phyloP scores from a whole-genome alignment of 129 eudicot species.

The Arctium lappa region DNA sequence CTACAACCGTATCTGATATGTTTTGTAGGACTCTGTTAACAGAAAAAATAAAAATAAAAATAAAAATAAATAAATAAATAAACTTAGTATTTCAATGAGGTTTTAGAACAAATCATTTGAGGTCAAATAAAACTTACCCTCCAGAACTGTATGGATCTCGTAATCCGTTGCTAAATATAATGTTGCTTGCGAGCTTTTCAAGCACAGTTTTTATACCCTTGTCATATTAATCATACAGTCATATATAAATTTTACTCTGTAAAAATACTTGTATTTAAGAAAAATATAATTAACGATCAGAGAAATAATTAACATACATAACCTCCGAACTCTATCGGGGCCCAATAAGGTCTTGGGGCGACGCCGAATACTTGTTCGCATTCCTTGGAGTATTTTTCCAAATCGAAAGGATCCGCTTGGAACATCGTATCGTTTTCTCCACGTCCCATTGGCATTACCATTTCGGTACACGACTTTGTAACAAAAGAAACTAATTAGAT shows the following conservation, averaged over 20 bases:
- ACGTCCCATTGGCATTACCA: slow-evolving; percentile 41
- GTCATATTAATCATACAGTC: neutral
- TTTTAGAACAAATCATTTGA: neutral
- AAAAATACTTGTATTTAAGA: neutral
- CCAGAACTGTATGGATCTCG: slow-evolving; percentile 43
- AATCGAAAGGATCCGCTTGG: slow-evolving; percentile 30
- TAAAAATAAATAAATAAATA: no score
- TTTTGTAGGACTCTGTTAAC: slow-evolving; percentile 18
- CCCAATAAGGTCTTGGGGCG: slow-evolving; percentile 41
- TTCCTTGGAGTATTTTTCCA: slow-evolving; percentile 15
- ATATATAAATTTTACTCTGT: neutral
- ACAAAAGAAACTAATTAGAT: neutral
- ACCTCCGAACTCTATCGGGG: slow-evolving; percentile 41
- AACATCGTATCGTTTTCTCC: slow-evolving; percentile 38
- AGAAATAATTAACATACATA: slow-evolving; percentile 18
- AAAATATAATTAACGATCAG: neutral
- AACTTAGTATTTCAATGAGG: neutral
- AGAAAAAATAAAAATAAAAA: neutral
- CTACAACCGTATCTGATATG: slow-evolving; percentile 32
- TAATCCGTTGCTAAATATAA: slow-evolving; percentile 37
- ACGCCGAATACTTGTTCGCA: slow-evolving; percentile 32
- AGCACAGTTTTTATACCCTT: slow-evolving; percentile 37
- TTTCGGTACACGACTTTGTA: slow-evolving; percentile 34
- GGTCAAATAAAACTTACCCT: slow-evolving; percentile 23
- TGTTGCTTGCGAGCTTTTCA: slow-evolving; percentile 41